phyloP scores from a whole-genome alignment of 106 monocot genomes.

The Apostasia ramifera region DNA sequence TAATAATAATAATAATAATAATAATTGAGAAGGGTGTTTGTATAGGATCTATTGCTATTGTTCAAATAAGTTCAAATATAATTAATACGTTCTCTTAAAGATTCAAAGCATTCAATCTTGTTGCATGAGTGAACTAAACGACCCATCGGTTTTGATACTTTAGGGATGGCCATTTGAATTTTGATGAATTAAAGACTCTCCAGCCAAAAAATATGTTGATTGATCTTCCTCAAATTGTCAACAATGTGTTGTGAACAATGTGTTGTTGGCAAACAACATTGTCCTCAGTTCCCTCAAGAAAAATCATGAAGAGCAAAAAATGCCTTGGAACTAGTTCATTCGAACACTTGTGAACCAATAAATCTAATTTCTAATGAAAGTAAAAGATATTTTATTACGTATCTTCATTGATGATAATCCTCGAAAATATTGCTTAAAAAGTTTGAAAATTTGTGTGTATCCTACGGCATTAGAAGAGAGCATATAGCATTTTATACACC shows the following conservation, averaged over 20 bases:
- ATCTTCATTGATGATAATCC: conserved; percentile 6
- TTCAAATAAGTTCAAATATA: conserved; percentile 9
- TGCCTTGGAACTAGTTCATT: not conserved
- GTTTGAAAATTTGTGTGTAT: not conserved
- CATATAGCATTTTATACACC: not conserved
- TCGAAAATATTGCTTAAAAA: not conserved
- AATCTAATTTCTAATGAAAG: not conserved
- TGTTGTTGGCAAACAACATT: no score
- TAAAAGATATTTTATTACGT: conserved; percentile 4
- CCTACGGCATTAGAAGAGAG: not conserved
- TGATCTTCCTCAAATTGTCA: no score
- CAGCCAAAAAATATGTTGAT: no score
- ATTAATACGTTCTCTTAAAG: conserved; percentile 5
- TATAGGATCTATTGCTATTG: not conserved
- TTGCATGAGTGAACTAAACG: conserved; percentile 4
- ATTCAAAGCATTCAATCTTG: conserved; percentile 1
- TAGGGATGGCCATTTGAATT: no score
- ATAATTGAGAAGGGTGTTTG: not conserved
- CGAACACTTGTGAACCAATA: not conserved
- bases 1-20: no score
- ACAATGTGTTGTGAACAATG: no score
- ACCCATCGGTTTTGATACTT: not conserved
- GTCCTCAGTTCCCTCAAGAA: no score
- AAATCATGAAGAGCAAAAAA: not conserved
- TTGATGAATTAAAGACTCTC: no score